Percentiles rank a stretch among this genome's conserved stretches.
These are phyloP conservation scores for Passiflora organensis DNA, from an alignment of 345 rosid species.

Conservation along the genomic window DNA sequence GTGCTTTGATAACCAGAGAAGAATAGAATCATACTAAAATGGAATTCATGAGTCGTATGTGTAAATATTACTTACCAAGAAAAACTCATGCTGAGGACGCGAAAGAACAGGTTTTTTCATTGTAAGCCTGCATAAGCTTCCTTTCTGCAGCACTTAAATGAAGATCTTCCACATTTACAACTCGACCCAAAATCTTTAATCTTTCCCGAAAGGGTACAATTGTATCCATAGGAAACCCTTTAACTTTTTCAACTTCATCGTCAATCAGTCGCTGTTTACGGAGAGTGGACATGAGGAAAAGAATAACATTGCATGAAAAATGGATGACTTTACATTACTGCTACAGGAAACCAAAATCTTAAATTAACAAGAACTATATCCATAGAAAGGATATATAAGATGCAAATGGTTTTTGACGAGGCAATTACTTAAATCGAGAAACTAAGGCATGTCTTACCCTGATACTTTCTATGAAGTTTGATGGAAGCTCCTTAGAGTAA, in stretches of 20 bases:
- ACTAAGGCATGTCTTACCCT: constrained; percentile 27
- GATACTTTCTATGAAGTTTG: constrained; percentile 58
- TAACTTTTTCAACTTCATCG: constrained; percentile 89
- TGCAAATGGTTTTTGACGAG: constrained; percentile 3
- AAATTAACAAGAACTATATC: not conserved
- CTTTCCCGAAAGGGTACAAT: constrained; percentile 75
- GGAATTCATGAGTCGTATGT: not conserved
- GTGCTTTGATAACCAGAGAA: too few relatives aligned
- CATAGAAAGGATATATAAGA: not conserved
- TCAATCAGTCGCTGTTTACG: constrained; percentile 60
- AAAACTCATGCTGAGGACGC: constrained; percentile 92
- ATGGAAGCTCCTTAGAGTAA: constrained; percentile 53
- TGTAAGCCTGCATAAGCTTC: constrained; percentile 93
- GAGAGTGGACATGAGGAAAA: not conserved
- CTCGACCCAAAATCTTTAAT: constrained; percentile 89
- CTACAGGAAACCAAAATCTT: too few relatives aligned
- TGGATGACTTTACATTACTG: too few relatives aligned
- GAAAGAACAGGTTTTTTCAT: constrained; percentile 98
- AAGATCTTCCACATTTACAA: constrained; percentile 86
- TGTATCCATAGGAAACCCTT: constrained; percentile 77
- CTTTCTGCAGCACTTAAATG: constrained; percentile 83
- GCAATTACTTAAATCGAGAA: not conserved
- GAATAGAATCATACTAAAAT: not conserved
- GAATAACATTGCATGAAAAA: too few relatives aligned
- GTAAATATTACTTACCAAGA: constrained; percentile 38